Evolutionary conservation across 2,329 filamentous ascomycete species (phyloP).

Genomic region (Fusarium verrucosum): DNA sequence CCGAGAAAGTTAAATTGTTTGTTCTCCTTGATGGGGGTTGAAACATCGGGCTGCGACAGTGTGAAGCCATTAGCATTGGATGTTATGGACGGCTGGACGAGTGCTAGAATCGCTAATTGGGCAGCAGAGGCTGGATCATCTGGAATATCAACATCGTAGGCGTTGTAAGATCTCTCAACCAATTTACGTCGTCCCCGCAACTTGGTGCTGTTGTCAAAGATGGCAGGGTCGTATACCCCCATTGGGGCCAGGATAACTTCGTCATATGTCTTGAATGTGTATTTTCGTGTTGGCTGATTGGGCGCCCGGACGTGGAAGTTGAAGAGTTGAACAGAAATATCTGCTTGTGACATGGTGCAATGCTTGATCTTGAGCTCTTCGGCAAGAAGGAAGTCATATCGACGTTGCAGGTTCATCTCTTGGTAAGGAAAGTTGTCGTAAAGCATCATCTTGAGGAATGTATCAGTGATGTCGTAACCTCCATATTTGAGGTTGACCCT

Average conservation of each 20-base stretch:
- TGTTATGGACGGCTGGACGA: constrained; percentile 67
- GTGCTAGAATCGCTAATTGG: constrained; percentile 73
- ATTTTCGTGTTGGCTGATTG: constrained; percentile 90
- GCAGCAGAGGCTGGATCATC: constrained; percentile 90
- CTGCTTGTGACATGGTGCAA: constrained; percentile 89
- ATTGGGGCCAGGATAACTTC: constrained; percentile 94
- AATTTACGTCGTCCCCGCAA: constrained; percentile 81
- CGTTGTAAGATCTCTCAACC: constrained; percentile 87
- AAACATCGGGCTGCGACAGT: constrained; percentile 57
- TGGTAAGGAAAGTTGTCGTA: constrained; percentile 95
- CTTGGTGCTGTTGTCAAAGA: constrained; percentile 87
- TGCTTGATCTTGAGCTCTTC: constrained; percentile 96
- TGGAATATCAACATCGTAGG: constrained; percentile 86
- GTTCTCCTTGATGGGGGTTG: constrained; percentile 70
- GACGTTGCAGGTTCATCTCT: constrained; percentile 88
- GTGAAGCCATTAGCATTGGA: constrained; percentile 56
- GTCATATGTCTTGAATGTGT: constrained; percentile 96
- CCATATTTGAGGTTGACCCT: constrained; percentile 95
- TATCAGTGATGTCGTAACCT: constrained; percentile 90
- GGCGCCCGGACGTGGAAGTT: constrained; percentile 91
- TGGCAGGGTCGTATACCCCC: constrained; percentile 89
- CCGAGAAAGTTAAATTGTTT: constrained; percentile 75
- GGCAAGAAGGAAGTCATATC: constrained; percentile 91
- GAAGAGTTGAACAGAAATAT: constrained; percentile 86
- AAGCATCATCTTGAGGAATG: constrained; percentile 97